A percentile compares a stretch with the other conserved stretches of the same genome.
These are phyloP conservation scores for Thalassiosira mediterranea DNA, from an alignment of 352 stramenopile genomes.

Conservation along the genomic window DNA sequence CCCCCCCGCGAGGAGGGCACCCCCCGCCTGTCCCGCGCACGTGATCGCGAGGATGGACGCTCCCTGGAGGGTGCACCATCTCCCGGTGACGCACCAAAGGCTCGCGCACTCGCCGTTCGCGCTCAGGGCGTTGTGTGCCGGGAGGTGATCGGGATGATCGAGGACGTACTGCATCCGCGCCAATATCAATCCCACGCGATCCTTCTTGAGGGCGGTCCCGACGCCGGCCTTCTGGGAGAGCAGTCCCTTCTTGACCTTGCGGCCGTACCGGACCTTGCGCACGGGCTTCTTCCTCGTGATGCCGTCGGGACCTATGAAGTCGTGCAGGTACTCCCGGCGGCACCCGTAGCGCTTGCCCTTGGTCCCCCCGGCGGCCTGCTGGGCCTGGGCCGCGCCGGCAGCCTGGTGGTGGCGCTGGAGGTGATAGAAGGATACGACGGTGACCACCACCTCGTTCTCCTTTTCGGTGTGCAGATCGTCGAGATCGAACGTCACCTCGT, in stretches of 20 bases:
- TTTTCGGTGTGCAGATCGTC: slow-evolving; percentile 18
- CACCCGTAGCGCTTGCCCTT: slow-evolving; percentile 25
- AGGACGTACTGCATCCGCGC: slow-evolving; percentile 52
- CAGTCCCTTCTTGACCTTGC: slow-evolving; percentile 49
- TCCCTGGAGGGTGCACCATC: slow-evolving; percentile 57
- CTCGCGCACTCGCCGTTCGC: slow-evolving; percentile 58
- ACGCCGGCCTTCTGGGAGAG: slow-evolving; percentile 38
- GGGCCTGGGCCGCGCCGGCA: slow-evolving; percentile 16
- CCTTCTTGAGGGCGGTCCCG: slow-evolving; percentile 47
- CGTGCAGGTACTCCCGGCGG: slow-evolving; percentile 22
- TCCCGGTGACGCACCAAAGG: slow-evolving; percentile 54
- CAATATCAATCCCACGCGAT: slow-evolving; percentile 49
- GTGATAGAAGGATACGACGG: slow-evolving; percentile 63
- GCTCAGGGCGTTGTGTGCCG: slow-evolving; percentile 43
- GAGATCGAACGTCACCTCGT: slow-evolving; percentile 18
- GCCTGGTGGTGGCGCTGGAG: slow-evolving; percentile 33
- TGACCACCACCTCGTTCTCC: slow-evolving; percentile 39
- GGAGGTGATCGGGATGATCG: slow-evolving; percentile 50
- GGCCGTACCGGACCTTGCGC: slow-evolving; percentile 51
- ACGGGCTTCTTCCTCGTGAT: slow-evolving; percentile 40
- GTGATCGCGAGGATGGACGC: slow-evolving; percentile 57
- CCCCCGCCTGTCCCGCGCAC: slow-evolving; percentile 50
- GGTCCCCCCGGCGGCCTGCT: slow-evolving; percentile 11
- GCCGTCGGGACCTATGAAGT: slow-evolving; percentile 40
- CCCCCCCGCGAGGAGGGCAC: slow-evolving; percentile 44